Base-by-base conservation (phyloP, 2,329 filamentous ascomycete genomes). In the Ceratocystis harringtonii region DNA sequence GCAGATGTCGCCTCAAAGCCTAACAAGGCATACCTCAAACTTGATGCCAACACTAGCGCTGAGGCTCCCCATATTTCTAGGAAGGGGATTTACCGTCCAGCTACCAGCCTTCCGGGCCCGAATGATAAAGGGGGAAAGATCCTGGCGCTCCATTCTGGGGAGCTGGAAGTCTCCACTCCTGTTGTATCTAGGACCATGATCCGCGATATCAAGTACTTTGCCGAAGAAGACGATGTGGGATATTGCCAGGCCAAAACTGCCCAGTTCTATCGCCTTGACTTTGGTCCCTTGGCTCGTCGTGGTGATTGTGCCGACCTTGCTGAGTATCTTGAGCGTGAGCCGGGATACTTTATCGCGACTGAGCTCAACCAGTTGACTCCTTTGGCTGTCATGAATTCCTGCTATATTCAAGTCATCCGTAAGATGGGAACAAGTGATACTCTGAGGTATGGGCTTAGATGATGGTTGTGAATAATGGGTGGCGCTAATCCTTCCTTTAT, bases 341-440 rank as follows among this genome's bases (percentile, higher is more conserved):
- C 58, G n/a, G 64, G 64, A 10, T 65, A 62, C 60, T 65, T 65
- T 36, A 17, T 65, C 19, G 64, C 58, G 19, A 62, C 58, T 1
- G 41, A 65, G 1, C 48, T 62, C 44, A 50, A 44, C 19, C 64
- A 62, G 32, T 43, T 65, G 58, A 65, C 45, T 3, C 64, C 58
- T 6, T 57, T 65, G 64, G 58, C 45, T 1, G 17, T 57, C 4
- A 17, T 61, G 64, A 60, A 60, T 6, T 43, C 58, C 25, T 65
- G 43, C 36, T 62, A 65, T 61, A 19, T 65, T 4, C 64, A 65
- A 28, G 60, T 65, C 12, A 55, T 65, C 43, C 64, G 58, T 6
- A 62, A 62, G 19, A 32, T 58, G 1, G 55, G 55, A 30, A 36
- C 55, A 58, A 58, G 55, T 17, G 55, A 58, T 58, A 36, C 30